These are phyloP conservation scores for Trifolium pratense DNA, from an alignment of 306 rosid genomes.

Conservation along the genomic window DNA sequence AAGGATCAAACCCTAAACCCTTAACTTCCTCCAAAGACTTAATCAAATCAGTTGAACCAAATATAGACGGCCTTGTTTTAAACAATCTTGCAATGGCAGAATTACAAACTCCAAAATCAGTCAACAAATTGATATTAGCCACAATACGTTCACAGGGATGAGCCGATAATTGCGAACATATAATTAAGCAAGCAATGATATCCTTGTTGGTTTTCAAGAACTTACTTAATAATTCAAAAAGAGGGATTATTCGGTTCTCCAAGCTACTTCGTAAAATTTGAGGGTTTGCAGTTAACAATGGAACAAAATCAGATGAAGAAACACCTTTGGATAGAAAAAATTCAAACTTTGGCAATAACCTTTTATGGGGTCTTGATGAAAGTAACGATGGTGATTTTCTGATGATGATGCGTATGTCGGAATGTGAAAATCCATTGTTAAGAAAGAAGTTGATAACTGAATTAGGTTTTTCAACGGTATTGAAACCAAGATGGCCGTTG, in stretches of 20 bases:
- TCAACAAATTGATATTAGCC: background rate
- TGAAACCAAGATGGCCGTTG: background rate
- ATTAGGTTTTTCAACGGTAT: background rate
- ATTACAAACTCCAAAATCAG: background rate
- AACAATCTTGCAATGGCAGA: background rate
- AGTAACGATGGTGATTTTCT: background rate
- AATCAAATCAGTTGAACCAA: background rate
- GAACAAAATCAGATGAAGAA: background rate
- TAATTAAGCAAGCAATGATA: background rate
- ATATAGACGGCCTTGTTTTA: background rate
- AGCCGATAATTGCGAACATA: too few relatives aligned
- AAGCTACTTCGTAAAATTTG: background rate
- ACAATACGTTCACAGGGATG: background rate
- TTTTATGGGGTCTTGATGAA: too few relatives aligned
- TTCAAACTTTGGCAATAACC: background rate
- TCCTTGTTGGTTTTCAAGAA: background rate
- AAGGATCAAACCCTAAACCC: constrained; percentile 56
- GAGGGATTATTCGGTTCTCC: background rate
- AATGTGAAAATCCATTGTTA: background rate
- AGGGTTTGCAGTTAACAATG: background rate
- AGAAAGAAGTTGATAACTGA: background rate
- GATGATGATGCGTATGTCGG: background rate
- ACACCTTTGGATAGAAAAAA: background rate
- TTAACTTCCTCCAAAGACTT: constrained; percentile 42
- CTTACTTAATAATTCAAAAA: background rate